Evolutionary conservation across 208 protist species (phyloP), one percentile per base, ranked within the genome.

Genomic region (Acanthamoeba comandoni): DNA sequence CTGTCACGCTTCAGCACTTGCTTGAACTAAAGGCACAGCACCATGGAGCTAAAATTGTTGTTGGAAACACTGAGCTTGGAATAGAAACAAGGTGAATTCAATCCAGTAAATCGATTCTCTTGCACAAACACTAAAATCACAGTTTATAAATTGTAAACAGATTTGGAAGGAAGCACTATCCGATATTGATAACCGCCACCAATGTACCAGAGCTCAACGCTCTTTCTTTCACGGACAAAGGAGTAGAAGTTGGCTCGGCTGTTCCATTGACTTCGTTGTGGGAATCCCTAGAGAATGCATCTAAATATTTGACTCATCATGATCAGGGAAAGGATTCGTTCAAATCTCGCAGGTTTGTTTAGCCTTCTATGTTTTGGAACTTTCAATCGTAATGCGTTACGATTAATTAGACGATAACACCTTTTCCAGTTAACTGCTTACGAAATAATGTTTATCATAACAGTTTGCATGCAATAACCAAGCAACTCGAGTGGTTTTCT

Each of bases 61-160:
- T 94, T 64, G 96, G 96, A 67, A 96, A 96, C 75, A 95, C 95
- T 2, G 96, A 97, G 77, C 26, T 97, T 26, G 96, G 94, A n/a
- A 95, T 97, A 88, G 95, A 97, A 86, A 73, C 60, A n/a, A 91
- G 92, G 85, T 94, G 95, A n/a, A n/a, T n/a, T n/a, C n/a, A n/a
- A n/a, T n/a, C n/a, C n/a, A n/a, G n/a, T n/a, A n/a, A n/a, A n/a
- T n/a, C n/a, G n/a, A n/a, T n/a, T n/a, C n/a, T n/a, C n/a, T n/a
- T n/a, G n/a, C n/a, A n/a, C n/a, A n/a, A n/a, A n/a, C n/a, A n/a
- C n/a, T n/a, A n/a, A n/a, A n/a, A n/a, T n/a, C n/a, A n/a, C n/a
- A n/a, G n/a, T n/a, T n/a, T n/a, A n/a, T n/a, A 19, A 15, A 73
- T 73, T 12, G n/a, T 13, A 73, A 15, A 73, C 13, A 15, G 65